A percentile compares a stretch with the other conserved stretches of the same genome.
phyloP scores from a whole-genome alignment of 805 yeast species.

The Pichia thaimueangensis region DNA sequence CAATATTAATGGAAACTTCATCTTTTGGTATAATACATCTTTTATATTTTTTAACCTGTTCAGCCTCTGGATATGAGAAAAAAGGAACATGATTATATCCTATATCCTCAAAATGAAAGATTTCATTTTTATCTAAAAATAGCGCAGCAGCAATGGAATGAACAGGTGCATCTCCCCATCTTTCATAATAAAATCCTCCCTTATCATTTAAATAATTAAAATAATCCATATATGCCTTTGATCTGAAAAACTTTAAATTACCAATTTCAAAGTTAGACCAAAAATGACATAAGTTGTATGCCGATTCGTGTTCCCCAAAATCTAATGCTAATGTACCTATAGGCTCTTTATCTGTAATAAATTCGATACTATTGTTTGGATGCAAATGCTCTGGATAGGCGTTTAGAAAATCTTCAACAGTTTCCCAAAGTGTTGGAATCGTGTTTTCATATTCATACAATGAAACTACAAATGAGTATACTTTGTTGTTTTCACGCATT shows the following conservation, averaged over 20 bases:
- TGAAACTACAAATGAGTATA: conserved; percentile 82
- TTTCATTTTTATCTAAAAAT: conserved; percentile 49
- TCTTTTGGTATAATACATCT: conserved; percentile 45
- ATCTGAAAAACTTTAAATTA: conserved; percentile 60
- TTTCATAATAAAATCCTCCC: conserved; percentile 78
- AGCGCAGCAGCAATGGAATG: conserved; percentile 67
- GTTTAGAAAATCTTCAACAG: conserved; percentile 56
- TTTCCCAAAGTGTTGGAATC: conserved; percentile 77
- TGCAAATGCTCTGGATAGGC: conserved; percentile 58
- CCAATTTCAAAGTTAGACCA: conserved; percentile 87
- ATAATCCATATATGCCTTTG: conserved; percentile 52
- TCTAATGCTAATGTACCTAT: conserved; percentile 36
- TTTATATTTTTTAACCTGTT: conserved; percentile 43
- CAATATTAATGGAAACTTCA: conserved; percentile 36
- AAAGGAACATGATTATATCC: conserved; percentile 78
- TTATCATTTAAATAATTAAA: conserved; percentile 58
- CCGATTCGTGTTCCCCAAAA: conserved; percentile 25
- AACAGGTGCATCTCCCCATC: conserved; percentile 97
- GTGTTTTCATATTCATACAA: conserved; percentile 79
- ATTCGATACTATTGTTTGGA: conserved; percentile 54
- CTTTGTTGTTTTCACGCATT: conserved; percentile 68
- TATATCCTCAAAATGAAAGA: conserved; percentile 74
- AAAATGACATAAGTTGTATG: conserved; percentile 75
- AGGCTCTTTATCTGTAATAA: conserved; percentile 47
- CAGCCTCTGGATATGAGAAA: conserved; percentile 51